A percentile compares a stretch with the other conserved stretches of the same genome.
phyloP scores from a whole-genome alignment of 129 eudicot genomes.

The Chrysanthemum makinoi region DNA sequence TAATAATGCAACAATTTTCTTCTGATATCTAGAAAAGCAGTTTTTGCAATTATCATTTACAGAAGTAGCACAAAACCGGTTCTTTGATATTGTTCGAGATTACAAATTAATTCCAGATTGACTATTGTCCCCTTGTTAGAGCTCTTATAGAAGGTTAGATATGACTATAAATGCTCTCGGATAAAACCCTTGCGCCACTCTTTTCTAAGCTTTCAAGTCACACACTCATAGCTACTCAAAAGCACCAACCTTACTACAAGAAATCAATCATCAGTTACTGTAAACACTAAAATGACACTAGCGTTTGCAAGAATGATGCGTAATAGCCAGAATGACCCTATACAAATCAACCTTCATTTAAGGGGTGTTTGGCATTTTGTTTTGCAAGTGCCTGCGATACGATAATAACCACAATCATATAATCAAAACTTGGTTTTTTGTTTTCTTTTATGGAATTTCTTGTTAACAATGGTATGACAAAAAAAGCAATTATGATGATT shows the following conservation, averaged over 20 bases:
- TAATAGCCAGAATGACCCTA: too few species aligned
- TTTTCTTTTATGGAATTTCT: too few species aligned
- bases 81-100: too few species aligned
- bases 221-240: background rate
- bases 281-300: background rate
- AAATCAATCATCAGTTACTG: background rate
- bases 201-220: background rate
- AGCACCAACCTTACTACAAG: background rate
- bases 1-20: slow-evolving; percentile 5
- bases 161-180: too few species aligned
- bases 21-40: background rate
- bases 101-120: background rate
- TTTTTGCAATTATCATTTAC: background rate
- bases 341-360: too few species aligned
- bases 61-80: background rate
- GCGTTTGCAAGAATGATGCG: too few species aligned
- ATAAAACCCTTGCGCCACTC: background rate
- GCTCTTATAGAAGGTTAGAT: background rate
- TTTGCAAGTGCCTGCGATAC: too few species aligned
- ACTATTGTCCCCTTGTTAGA: background rate
- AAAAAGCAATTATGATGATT: too few species aligned
- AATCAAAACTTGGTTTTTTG: too few species aligned
- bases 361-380: too few species aligned
- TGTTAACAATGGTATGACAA: too few species aligned
- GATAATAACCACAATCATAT: too few species aligned